Base-by-base conservation (phyloP, 129 eudicot species). In the Scalesia atractyloides region DNA sequence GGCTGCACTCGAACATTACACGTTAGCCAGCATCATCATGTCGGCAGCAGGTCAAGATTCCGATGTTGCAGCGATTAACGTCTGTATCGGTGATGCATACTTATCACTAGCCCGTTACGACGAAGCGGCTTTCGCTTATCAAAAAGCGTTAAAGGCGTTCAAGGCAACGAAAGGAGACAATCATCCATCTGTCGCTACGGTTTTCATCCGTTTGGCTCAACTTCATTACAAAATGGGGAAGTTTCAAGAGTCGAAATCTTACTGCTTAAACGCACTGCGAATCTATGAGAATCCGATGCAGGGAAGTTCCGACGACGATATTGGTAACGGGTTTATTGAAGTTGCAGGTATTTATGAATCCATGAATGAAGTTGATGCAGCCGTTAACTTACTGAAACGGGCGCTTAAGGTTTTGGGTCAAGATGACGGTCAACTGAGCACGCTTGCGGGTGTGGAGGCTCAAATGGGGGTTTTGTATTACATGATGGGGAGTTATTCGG, bases 61-160 rank as follows among this genome's bases (percentile, higher is more conserved):
- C 12, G 65, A 60, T 60, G 65, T 60, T 60, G 65, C 65, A 33
- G 65, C 65, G 17, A 60, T 60, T 60, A 41, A 60, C 30, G 65
- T 60, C 14, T 60, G 65, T 60, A 60, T 60, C 15, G 65, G 65
- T 60, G 65, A 60, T 14, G 65, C 65, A 5, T 26, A 60, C 33
- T 26, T 60, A 14, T 13, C 65, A 24, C 30, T 59, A 8, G 37
- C 65, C 14, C 43, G 65, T 59, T 59, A 59, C 7, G 65, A 59
- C 26, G 65, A 59, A 59, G 65, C 65, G 41, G 65, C 26, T 59
- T 59, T 12, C 9, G 5, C 16, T 14, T 59, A 59, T 59, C 41
- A 59, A 9, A 59, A 59, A 26, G 65, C 65, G 5, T 33, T 59
- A 12, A 59, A 59, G 13, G 37, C 26, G 43, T 59, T 59, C 7